Percentiles rank a stretch among this genome's conserved stretches.
Conservation (phyloP, 129 eudicot species). For the Logfia minima region DNA sequence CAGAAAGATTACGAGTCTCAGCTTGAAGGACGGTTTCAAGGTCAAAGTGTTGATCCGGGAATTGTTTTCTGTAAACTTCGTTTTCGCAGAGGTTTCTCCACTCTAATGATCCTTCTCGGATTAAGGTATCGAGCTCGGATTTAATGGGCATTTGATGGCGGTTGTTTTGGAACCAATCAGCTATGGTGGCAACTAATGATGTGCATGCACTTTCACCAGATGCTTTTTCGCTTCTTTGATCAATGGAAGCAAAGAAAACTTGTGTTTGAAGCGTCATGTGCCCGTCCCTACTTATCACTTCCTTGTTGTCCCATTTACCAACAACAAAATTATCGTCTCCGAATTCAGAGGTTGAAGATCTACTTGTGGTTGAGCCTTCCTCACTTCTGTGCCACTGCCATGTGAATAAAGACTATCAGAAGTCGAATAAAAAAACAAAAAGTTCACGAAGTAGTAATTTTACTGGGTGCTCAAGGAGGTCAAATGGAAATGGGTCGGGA, state of each 20-base stretch:
- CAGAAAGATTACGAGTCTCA: conserved; percentile 38
- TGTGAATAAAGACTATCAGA: neutral
- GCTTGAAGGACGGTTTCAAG: conserved; percentile 56
- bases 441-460: neutral
- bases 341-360: conserved; percentile 46
- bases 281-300: conserved; percentile 56
- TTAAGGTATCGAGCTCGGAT: conserved; percentile 53
- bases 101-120: conserved; percentile 55
- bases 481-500: neutral
- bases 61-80: conserved; percentile 34
- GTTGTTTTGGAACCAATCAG: conserved; percentile 53
- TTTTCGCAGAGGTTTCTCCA: conserved; percentile 60
- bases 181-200: conserved; percentile 52
- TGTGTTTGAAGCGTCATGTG: conserved; percentile 45
- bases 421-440: neutral
- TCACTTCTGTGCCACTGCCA: conserved; percentile 36
- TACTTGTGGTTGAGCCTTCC: conserved; percentile 40
- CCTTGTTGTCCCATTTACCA: conserved; percentile 55
- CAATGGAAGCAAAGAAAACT: neutral
- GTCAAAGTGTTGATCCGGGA: conserved; percentile 64
- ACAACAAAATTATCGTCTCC: conserved; percentile 57
- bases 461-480: neutral
- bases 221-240: conserved; percentile 29
- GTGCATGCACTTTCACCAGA: conserved; percentile 73
- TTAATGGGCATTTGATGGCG: conserved; percentile 51